Evolutionary conservation across 306 rosid genomes (phyloP).

Genomic region (Begonia fuchsioides): DNA sequence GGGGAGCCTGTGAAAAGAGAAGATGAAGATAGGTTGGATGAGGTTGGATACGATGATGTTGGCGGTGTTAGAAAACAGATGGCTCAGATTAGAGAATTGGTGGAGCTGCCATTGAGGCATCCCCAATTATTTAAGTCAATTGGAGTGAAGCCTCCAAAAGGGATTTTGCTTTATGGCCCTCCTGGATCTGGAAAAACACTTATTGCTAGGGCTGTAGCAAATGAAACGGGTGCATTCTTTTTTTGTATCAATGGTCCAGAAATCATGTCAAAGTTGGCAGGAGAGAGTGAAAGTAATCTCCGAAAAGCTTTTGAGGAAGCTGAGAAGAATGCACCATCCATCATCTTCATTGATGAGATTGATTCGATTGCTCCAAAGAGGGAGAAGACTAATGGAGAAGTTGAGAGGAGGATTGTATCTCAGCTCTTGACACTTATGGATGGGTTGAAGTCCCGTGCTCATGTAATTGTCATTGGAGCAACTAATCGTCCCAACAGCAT

Average conservation of each 20-base stretch:
- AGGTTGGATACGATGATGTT: slow-evolving; percentile 57
- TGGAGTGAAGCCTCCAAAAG: slow-evolving; percentile 62
- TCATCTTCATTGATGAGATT: slow-evolving; percentile 54
- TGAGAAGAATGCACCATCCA: slow-evolving; percentile 56
- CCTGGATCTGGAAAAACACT: slow-evolving; percentile 57
- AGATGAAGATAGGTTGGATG: slow-evolving; percentile 52
- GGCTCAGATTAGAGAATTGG: slow-evolving; percentile 63
- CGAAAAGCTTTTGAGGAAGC: slow-evolving; percentile 62
- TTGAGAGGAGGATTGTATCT: slow-evolving; percentile 55
- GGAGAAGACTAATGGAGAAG: slow-evolving; percentile 62
- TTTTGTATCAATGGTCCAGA: slow-evolving; percentile 52
- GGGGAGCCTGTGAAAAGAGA: slow-evolving; percentile 58
- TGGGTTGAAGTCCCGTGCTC: slow-evolving; percentile 49
- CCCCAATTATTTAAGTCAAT: slow-evolving; percentile 53
- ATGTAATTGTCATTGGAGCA: slow-evolving; percentile 56
- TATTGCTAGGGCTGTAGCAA: slow-evolving; percentile 54
- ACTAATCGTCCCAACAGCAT: slow-evolving; percentile 66
- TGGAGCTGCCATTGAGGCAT: slow-evolving; percentile 54
- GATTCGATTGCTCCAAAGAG: slow-evolving; percentile 63
- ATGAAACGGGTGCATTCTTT: slow-evolving; percentile 63
- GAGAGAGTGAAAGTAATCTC: slow-evolving; percentile 65
- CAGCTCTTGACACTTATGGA: slow-evolving; percentile 62
- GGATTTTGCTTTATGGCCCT: slow-evolving; percentile 58
- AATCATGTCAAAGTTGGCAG: slow-evolving; percentile 58
- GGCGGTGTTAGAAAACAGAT: slow-evolving; percentile 63